A percentile compares a stretch with the other conserved stretches of the same genome.
phyloP scores from a whole-genome alignment of 257 asterid genomes.

The Gardenia jasminoides region DNA sequence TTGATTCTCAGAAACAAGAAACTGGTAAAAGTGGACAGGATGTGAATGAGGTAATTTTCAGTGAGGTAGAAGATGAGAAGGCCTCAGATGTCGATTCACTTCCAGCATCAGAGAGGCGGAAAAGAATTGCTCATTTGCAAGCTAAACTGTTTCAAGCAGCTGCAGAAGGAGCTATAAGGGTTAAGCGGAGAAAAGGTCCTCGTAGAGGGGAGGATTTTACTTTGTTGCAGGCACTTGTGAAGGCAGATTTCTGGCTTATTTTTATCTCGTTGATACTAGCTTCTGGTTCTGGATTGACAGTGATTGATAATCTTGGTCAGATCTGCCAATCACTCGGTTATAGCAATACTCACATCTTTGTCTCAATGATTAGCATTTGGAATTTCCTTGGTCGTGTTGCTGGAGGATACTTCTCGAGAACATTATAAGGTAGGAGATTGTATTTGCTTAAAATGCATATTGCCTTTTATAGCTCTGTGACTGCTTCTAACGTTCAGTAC shows the following conservation, averaged over 20 bases:
- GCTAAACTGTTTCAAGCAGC: constrained; percentile 45
- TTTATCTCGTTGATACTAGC: constrained; percentile 36
- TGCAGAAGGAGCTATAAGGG: constrained; percentile 45
- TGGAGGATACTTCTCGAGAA: constrained; percentile 48
- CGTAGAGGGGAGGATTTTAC: constrained; percentile 44
- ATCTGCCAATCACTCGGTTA: constrained; percentile 40
- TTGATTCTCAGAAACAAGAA: constrained; percentile 28
- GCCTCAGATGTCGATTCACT: constrained; percentile 33
- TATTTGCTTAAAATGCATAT: background rate
- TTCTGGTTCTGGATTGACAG: constrained; percentile 45
- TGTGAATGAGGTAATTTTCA: constrained; percentile 35
- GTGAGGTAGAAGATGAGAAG: constrained; percentile 42
- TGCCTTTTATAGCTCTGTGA: background rate
- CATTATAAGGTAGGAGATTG: constrained; percentile 28
- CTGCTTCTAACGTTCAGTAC: background rate
- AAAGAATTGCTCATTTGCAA: constrained; percentile 41
- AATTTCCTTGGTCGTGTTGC: constrained; percentile 44
- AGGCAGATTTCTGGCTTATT: constrained; percentile 47
- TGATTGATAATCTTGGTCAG: constrained; percentile 43
- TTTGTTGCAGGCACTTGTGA: constrained; percentile 36
- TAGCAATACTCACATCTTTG: constrained; percentile 36
- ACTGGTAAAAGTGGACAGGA: constrained; percentile 12
- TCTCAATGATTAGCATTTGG: constrained; percentile 48
- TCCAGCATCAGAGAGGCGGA: constrained; percentile 32
- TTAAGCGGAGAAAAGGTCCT: constrained; percentile 37